These are phyloP conservation scores for Excoecaria cochinchinensis DNA, from an alignment of 345 rosid species.

Conservation along the genomic window DNA sequence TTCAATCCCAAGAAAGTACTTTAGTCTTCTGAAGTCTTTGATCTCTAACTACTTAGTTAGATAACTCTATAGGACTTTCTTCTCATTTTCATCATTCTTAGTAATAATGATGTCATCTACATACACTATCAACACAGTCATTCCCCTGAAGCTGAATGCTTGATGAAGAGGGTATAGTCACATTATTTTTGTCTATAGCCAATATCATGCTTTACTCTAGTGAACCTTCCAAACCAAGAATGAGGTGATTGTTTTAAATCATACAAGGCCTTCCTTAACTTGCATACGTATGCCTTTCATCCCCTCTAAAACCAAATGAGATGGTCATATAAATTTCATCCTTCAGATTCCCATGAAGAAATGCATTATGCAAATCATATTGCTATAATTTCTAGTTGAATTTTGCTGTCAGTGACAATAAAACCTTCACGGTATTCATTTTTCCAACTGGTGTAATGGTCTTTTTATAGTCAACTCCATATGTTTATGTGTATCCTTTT, in stretches of 20 bases:
- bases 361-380: background rate
- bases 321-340: background rate
- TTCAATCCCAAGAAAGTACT: slow-evolving; percentile 2
- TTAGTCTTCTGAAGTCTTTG: background rate
- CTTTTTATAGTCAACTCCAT: background rate
- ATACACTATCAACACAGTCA: no score
- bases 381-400: no score
- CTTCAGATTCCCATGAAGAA: background rate
- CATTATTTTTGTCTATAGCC: background rate
- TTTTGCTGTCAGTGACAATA: no score
- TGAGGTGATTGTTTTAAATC: background rate
- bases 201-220: background rate
- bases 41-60: background rate
- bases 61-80: background rate
- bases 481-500: background rate
- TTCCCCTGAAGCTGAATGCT: background rate
- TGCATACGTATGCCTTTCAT: background rate
- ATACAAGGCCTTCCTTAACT: background rate
- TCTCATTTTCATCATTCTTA: background rate
- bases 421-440: no score
- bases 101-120: background rate
- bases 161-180: background rate
- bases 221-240: background rate
- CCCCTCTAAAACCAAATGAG: background rate
- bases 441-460: background rate